These are phyloP conservation scores for Dactylella cylindrospora DNA, from an alignment of 2,329 filamentous ascomycete species.

Conservation along the genomic window DNA sequence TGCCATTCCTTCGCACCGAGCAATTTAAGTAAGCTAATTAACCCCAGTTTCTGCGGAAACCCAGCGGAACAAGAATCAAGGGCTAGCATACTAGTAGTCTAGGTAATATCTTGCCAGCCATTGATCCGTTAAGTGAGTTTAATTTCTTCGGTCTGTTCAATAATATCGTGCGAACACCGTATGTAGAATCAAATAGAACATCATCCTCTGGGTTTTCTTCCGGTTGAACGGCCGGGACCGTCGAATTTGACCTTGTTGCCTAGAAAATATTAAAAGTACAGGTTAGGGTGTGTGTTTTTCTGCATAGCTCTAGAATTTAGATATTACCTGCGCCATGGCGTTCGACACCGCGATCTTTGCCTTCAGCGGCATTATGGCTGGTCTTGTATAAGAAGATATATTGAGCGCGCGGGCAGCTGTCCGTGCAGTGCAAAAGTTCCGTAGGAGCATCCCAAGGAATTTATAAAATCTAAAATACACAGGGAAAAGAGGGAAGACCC, in stretches of 20 bases:
- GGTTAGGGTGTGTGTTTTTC: constrained; percentile 48
- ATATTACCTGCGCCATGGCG: constrained; percentile 19
- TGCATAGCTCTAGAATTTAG: not conserved
- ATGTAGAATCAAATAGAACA: constrained; percentile 86
- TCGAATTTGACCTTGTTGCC: constrained; percentile 46
- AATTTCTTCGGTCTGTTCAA: constrained; percentile 90
- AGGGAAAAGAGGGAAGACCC: constrained; percentile 1
- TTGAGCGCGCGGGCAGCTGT: constrained; percentile 31
- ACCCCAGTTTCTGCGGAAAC: not conserved
- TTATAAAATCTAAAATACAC: too few species aligned
- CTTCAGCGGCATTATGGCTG: constrained; percentile 26
- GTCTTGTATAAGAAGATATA: constrained; percentile 20
- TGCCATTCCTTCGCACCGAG: constrained; percentile 69
- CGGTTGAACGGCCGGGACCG: constrained; percentile 51
- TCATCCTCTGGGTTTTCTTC: constrained; percentile 70
- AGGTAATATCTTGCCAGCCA: constrained; percentile 91
- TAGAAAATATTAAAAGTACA: constrained; percentile 49
- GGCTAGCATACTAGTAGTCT: constrained; percentile 62
- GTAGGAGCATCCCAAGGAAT: constrained; percentile 39
- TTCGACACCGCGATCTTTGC: constrained; percentile 22
- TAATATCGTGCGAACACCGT: constrained; percentile 86
- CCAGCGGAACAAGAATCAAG: not conserved
- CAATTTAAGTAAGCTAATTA: not conserved
- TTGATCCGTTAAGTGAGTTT: constrained; percentile 89
- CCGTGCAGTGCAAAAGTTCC: constrained; percentile 39